Base-by-base conservation (phyloP, 306 rosid species). In the Dryas drummondii region DNA sequence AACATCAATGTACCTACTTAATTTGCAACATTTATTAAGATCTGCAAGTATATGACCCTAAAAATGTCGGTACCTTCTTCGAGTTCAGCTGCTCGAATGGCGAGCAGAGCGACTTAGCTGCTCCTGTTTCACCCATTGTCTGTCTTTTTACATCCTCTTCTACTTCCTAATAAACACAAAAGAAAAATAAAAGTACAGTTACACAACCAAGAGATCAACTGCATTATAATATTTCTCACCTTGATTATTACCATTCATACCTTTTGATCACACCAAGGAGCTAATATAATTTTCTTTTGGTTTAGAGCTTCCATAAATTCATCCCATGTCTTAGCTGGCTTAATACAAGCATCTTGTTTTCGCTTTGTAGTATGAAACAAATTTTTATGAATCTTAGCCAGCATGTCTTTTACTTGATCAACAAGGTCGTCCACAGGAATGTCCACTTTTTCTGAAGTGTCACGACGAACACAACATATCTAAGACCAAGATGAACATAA, bases 191-290 rank as follows among this genome's bases (percentile, higher is more conserved):
- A 19, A 19, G 22, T 19, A 19, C 22, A 19, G 22, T 19, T 19
- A 19, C 22, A 19, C 22, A 19, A 19, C 22, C 22, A 19, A 19
- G 22, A 19, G 22, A 19, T 19, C 22, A 19, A 19, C 22, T 19
- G 22, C 22, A 19, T 19, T 19, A 61, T 15, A 79, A 63, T 17
- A 37, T 16, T 62, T 42, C n/a, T 14, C 9, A 56, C 16, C 9
- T 22, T 1, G 2, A 3, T 11, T 13, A 27, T 19, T 19, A 19
- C 22, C 22, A 19, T 19, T 10, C 71, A 74, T 87, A 94, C 97
- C 97, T 90, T 84, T 74, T 94, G 97, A 60, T 94, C 97, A 76
- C 97, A 92, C 98, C 98, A 94, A 62, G 98, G 98, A 79, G 97
- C 97, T 79, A 94, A 80, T 70, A 94, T 94, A 91, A 94, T 78